Evolutionary conservation across 306 rosid species (phyloP).

Genomic region (Ceratonia siliqua): DNA sequence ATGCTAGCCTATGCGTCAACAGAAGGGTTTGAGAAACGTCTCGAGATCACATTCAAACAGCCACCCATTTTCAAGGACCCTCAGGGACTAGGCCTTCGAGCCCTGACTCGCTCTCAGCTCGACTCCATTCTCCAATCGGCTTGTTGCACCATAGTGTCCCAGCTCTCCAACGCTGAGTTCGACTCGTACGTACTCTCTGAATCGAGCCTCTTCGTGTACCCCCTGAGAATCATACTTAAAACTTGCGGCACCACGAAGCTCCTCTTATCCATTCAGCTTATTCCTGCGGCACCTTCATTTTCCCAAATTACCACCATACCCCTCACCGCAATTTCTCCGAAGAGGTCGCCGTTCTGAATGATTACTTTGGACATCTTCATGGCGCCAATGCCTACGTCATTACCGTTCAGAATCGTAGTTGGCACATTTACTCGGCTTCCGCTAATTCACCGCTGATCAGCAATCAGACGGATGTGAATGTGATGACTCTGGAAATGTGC

Average conservation of each 20-base stretch:
- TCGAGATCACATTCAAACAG: slow-evolving; percentile 49
- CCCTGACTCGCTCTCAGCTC: slow-evolving; percentile 47
- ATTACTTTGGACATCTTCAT: slow-evolving; percentile 41
- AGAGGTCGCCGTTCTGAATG: slow-evolving; percentile 49
- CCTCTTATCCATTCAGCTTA: slow-evolving; percentile 46
- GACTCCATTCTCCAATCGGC: slow-evolving; percentile 59
- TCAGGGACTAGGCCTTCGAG: slow-evolving; percentile 49
- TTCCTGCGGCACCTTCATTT: slow-evolving; percentile 64
- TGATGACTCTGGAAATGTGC: slow-evolving; percentile 47
- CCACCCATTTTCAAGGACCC: slow-evolving; percentile 45
- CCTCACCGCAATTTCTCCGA: slow-evolving; percentile 59
- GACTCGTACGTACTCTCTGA: slow-evolving; percentile 75
- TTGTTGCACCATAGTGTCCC: slow-evolving; percentile 57
- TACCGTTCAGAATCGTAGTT: slow-evolving; percentile 33
- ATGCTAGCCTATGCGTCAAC: too few relatives aligned
- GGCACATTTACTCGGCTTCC: slow-evolving; percentile 60
- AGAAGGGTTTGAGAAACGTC: slow-evolving; percentile 66
- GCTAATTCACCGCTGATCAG: neutral
- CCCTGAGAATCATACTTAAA: slow-evolving; percentile 51
- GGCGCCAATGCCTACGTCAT: slow-evolving; percentile 49
- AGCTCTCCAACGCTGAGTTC: slow-evolving; percentile 48
- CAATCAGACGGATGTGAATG: slow-evolving; percentile 5
- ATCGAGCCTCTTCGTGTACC: slow-evolving; percentile 61
- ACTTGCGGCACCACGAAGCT: slow-evolving; percentile 68
- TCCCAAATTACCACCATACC: slow-evolving; percentile 55